Evolutionary conservation across 805 yeast genomes (phyloP), one percentile per base, ranked within the genome.

Genomic region (Yarrowia divulgata): DNA sequence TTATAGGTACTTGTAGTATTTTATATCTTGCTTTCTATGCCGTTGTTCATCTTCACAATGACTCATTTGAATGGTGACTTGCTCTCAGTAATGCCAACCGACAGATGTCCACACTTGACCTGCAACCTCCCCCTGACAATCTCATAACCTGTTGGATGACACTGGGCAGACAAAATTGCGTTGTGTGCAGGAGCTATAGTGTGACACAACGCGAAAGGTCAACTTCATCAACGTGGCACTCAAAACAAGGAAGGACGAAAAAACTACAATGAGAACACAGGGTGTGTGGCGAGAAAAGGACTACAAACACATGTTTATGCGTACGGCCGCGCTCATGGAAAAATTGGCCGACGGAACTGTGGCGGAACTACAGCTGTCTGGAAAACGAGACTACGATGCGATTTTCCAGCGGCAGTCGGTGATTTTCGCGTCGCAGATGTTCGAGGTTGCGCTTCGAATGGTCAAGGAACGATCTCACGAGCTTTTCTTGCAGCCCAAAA

Each of bases 311-410:
- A 55, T 55, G 62, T 55, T 55, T 13, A 55, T 39, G 62, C 62
- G 62, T 46, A 55, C 62, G 9, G 62, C 62, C 46, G 62, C 62
- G 34, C 62, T 55, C 62, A 55, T 55, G 62, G 46, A 55, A 16
- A 55, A 55, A 55, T 14, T 55, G 62, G 62, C 62, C 6, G 62
- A 55, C 23, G 62, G 23, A 3, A 40, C 62, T 14, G 62, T 55
- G 18, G 45, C 46, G 7, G 62, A 55, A 29, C 62, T 55, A 9
- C 62, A 55, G 18, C 32, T 54, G 40, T 54, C 58, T 9, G 43
- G 58, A 54, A 54, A 54, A 12, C 58, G 58, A 8, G 43, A 54
- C 43, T 54, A 54, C 43, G 58, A 54, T 54, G 42, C 58, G 19
- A 55, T 55, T 40, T 55, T 55, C 13, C 34, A 55, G 29, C 62